Conservation (phyloP, 805 yeast genomes). For the Myxozyma vanderwaltii region DNA sequence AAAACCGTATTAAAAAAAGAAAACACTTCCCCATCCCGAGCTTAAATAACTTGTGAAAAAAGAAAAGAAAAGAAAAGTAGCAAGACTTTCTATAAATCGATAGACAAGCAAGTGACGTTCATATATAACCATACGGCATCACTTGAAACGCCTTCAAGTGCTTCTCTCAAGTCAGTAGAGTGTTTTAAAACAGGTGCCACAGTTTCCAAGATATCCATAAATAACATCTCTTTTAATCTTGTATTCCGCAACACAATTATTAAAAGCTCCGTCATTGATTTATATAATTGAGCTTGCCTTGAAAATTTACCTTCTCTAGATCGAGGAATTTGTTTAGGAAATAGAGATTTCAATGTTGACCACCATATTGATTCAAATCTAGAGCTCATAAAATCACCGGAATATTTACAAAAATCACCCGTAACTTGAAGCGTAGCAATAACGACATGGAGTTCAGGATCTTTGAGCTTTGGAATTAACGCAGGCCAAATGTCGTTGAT, state of each 20-base stretch:
- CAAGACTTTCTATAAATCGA: too few relatives aligned
- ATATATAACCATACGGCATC: constrained; percentile 29
- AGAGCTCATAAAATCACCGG: constrained; percentile 44
- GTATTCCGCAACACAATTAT: constrained; percentile 16
- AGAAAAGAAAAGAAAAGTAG: too few relatives aligned
- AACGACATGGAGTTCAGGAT: constrained; percentile 41
- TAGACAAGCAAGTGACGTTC: background rate
- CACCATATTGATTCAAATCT: constrained; percentile 37
- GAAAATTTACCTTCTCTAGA: constrained; percentile 31
- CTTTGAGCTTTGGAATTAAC: constrained; percentile 40
- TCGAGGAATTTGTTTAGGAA: constrained; percentile 24
- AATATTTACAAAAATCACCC: constrained; percentile 36
- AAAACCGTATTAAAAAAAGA: too few relatives aligned
- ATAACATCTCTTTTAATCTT: constrained; percentile 15
- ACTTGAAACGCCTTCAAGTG: constrained; percentile 17
- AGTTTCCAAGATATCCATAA: constrained; percentile 13
- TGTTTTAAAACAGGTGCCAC: constrained; percentile 17
- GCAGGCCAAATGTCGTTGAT: constrained; percentile 59
- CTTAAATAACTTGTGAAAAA: too few relatives aligned
- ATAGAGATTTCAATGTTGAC: constrained; percentile 1
- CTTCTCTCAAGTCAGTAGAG: constrained; percentile 2
- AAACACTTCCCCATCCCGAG: too few relatives aligned
- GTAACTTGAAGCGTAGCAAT: constrained; percentile 41
- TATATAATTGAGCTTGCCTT: constrained; percentile 18
- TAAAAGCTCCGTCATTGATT: constrained; percentile 15